Percentiles rank a stretch among this genome's conserved stretches.
Evolutionary conservation across 345 rosid species (phyloP).

Genomic region (Durio zibethinus): DNA sequence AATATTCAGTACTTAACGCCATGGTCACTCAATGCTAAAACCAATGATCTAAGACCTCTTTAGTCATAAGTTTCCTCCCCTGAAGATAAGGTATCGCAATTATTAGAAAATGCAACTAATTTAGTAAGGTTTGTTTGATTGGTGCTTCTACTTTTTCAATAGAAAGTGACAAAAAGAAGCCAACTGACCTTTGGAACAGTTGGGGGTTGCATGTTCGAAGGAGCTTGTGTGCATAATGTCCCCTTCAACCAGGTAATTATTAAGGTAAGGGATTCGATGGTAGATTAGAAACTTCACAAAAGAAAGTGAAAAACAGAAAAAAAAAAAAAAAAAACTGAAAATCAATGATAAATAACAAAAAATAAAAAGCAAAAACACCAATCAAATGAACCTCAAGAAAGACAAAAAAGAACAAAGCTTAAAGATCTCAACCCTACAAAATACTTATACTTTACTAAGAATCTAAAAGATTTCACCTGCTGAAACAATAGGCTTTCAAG

Average conservation of each 20-base stretch:
- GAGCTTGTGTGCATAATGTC: too few species aligned
- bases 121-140: background rate
- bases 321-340: too few species aligned
- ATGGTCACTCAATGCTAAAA: background rate
- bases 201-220: too few species aligned
- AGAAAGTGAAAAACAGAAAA: too few species aligned
- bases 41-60: background rate
- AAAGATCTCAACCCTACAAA: background rate
- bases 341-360: too few species aligned
- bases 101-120: background rate
- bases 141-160: too few species aligned
- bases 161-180: too few species aligned
- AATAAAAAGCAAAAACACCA: too few species aligned
- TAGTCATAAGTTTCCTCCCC: slow-evolving; percentile 12
- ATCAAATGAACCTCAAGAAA: background rate
- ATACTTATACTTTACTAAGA: background rate
- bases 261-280: too few species aligned
- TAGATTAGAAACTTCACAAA: too few species aligned
- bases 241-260: too few species aligned
- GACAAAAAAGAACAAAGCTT: background rate
- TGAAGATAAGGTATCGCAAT: background rate
- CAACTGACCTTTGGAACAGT: too few species aligned
- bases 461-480: background rate
- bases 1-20: background rate
- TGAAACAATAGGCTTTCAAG: background rate